Base-by-base conservation (phyloP, 768 basidiomycete genomes). In the Boletus rubroflammeus region DNA sequence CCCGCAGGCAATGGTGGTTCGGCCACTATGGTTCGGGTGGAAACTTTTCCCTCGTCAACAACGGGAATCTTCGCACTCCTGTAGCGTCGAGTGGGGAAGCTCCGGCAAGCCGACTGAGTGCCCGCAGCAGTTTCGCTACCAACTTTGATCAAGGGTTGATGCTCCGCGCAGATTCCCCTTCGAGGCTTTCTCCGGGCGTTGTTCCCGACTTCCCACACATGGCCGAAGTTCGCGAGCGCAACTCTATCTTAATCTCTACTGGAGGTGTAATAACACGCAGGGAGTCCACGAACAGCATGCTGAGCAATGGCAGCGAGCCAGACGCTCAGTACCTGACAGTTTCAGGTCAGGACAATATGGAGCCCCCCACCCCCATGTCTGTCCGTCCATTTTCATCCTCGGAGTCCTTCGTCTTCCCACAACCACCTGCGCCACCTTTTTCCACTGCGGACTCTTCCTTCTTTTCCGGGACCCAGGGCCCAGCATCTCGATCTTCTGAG, bases 371-470 rank as follows among this genome's bases (percentile, higher is more conserved):
- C 0, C 81, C 83, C 23, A 82, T 86, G 76, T 82, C 77, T 36
- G 83, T 84, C 19, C 81, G 82, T 38, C 84, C 83, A 2, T 86
- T 85, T 72, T 81, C 84, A 0, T 81, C 83, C 11, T 79, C 80
- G 17, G 86, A 88, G 64, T 79, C 81, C 5, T 88, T 85, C 68
- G 69, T 82, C 9, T 88, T 88, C 74, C 86, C 86, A 3, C 80
- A 79, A 51, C 86, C 86, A 2, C 84, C 83, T 5, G 62, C n/a
- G 14, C 57, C 49, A 1, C 51, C 35, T 2, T 7, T 42, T 7
- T 23, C 46, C 11, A 11, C 50, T 14, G 9, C 26, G 11, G 50
- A 55, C 28, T 45, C 57, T 31, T 45, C 50, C 43, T 26, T 35
- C 25, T 2, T 43, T 32, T n/a, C 41, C 3, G 32, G 15, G 2